Percentiles rank a stretch among this genome's conserved stretches.
Conservation (phyloP, 352 stramenopile species). For the Phytophthora sp. region DNA sequence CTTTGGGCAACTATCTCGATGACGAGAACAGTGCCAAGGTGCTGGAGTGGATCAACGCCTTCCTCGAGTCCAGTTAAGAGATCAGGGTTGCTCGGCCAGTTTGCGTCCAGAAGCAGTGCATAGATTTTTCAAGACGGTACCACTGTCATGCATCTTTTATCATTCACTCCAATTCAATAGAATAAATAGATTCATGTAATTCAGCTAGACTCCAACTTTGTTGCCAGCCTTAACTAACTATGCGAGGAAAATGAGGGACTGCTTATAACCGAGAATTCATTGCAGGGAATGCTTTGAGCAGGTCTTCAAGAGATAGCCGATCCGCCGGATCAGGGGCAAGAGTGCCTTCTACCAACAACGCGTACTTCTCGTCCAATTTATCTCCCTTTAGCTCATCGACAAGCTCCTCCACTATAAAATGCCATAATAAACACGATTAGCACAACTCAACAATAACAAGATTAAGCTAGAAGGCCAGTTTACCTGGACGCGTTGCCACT, state of each 20-base stretch:
- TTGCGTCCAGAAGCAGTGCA: not conserved
- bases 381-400: slow-evolving; percentile 48
- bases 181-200: slow-evolving; percentile 47
- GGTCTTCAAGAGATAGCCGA: slow-evolving; percentile 47
- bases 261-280: slow-evolving; percentile 55
- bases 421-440: slow-evolving; percentile 6
- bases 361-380: slow-evolving; percentile 41
- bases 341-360: slow-evolving; percentile 47
- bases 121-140: not conserved
- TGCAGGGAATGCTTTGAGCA: slow-evolving; percentile 46
- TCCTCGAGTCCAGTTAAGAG: slow-evolving; percentile 45
- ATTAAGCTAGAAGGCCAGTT: not conserved
- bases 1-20: slow-evolving; percentile 48
- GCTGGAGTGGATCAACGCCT: slow-evolving; percentile 76
- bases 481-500: slow-evolving; percentile 70
- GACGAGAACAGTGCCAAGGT: slow-evolving; percentile 51
- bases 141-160: not conserved
- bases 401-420: slow-evolving; percentile 60
- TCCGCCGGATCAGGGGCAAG: slow-evolving; percentile 50
- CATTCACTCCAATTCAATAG: slow-evolving; percentile 9
- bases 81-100: not conserved
- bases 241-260: not conserved
- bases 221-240: too few relatives aligned
- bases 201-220: not conserved
- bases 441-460: not conserved